Evolutionary conservation across 495 filamentous ascomycete species (phyloP), one percentile per base, ranked within the genome.

Genomic region (Astrothelium macrocarpum): DNA sequence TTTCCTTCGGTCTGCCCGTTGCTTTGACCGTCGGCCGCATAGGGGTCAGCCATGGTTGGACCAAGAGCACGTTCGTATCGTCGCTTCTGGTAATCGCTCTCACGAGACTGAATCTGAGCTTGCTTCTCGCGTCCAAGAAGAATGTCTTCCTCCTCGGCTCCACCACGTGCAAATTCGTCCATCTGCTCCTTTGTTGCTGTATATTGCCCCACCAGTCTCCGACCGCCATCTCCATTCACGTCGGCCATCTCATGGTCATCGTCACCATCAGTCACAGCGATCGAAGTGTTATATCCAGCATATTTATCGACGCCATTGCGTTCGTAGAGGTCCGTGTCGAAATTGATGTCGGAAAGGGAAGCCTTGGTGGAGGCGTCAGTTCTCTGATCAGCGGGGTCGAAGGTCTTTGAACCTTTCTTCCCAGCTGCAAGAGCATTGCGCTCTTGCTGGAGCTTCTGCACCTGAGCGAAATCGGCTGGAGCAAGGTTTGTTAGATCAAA

Each of bases 1-100:
- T 84, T 82, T n/a, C 85, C 87, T 62, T 86, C 85, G 64, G 81
- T 82, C 42, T 86, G 78, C 20, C 80, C 82, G 60, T 85, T 87
- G 32, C 82, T 85, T 68, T 90, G 82, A 59, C 82, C 73, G 72
- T 90, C 89, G 66, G 84, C 84, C 34, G 89, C 89, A 70, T 95
- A 96, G 32, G 91, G 87, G 75, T 96, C 92, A 62, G 88, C 91
- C 73, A 91, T 84, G 10, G 90, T 93, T 10, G 93, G 93, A 18
- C 90, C 92, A 64, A 97, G 79, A 43, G 76, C 71, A 56, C 94
- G 90, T 70, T 94, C 84, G 71, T 93, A 91, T 59, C 90, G 85
- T 62, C 92, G 90, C 78, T 96, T 96, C 76, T 99, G 95, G 72
- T 99, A 99, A 71, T 97, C 93, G 62, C 92, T 95, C 79, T 97